These are phyloP conservation scores for Lyophyllum semitale DNA, from an alignment of 768 basidiomycete species.

Conservation along the genomic window DNA sequence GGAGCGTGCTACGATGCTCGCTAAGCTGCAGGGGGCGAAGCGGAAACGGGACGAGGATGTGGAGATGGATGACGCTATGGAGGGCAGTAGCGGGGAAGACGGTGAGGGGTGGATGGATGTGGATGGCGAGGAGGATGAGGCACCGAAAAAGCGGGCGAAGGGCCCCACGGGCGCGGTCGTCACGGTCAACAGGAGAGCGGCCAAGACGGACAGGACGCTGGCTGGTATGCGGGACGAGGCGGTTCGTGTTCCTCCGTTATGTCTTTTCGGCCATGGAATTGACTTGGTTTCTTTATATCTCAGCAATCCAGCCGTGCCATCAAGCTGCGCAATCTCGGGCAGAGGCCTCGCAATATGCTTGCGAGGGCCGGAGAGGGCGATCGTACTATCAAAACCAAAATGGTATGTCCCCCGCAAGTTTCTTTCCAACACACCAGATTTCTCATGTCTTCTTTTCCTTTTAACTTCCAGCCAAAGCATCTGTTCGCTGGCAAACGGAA, in stretches of 20 bases:
- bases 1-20: conserved; percentile 84
- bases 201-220: conserved; percentile 72
- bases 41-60: conserved; percentile 69
- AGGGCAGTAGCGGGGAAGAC: conserved; percentile 43
- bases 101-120: conserved; percentile 48
- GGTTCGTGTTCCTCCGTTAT: conserved; percentile 42
- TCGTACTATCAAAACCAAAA: conserved; percentile 78
- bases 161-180: conserved; percentile 58
- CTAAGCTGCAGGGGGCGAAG: conserved; percentile 71
- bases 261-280: background rate
- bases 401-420: conserved; percentile 50
- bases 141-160: conserved; percentile 63
- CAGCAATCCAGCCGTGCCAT: conserved; percentile 82
- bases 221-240: conserved; percentile 78
- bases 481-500: conserved; percentile 85
- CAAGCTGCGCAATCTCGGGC: conserved; percentile 83
- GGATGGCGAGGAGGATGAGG: conserved; percentile 49
- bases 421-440: conserved; percentile 6
- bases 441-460: conserved; percentile 11
- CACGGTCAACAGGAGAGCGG: conserved; percentile 51
- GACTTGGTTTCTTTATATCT: conserved; percentile 8
- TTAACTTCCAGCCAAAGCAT: conserved; percentile 79
- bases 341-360: conserved; percentile 82
- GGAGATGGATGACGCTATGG: conserved; percentile 61
- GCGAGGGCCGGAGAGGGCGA: conserved; percentile 93